Evolutionary conservation across 768 basidiomycete genomes (phyloP).

Genomic region (Russula virescens): DNA sequence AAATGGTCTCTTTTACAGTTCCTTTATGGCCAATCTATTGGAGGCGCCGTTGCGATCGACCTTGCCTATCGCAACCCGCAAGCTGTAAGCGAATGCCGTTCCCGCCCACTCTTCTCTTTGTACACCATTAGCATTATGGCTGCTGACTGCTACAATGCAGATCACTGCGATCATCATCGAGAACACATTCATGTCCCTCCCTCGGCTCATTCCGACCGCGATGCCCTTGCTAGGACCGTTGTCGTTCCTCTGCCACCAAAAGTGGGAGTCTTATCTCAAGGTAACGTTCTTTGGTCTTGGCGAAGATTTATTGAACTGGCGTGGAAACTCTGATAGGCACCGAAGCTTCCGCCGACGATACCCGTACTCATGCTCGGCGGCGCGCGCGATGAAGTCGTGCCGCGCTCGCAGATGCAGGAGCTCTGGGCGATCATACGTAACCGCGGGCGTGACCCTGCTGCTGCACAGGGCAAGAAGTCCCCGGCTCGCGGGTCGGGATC

Average conservation of each 20-base stretch:
- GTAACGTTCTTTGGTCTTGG: slow-evolving; percentile 17
- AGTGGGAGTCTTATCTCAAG: slow-evolving; percentile 76
- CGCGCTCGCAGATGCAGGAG: slow-evolving; percentile 67
- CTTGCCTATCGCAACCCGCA: slow-evolving; percentile 73
- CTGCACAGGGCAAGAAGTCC: background rate
- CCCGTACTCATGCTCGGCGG: slow-evolving; percentile 86
- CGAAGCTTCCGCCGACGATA: slow-evolving; percentile 50
- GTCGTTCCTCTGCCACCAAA: slow-evolving; percentile 78
- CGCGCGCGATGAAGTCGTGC: slow-evolving; percentile 63
- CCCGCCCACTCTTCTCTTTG: background rate
- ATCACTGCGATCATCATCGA: slow-evolving; percentile 80
- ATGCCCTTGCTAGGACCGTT: slow-evolving; percentile 70
- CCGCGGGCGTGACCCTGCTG: slow-evolving; percentile 11
- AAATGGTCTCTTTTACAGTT: slow-evolving; percentile 39
- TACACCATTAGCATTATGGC: no score
- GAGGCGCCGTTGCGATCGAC: slow-evolving; percentile 89
- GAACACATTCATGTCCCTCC: slow-evolving; percentile 89
- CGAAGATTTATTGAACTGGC: slow-evolving; percentile 20
- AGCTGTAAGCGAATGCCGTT: slow-evolving; percentile 38
- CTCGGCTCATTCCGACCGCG: slow-evolving; percentile 72
- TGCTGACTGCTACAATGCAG: slow-evolving; percentile 33
- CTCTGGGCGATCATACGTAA: slow-evolving; percentile 55
- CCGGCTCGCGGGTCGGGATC: background rate
- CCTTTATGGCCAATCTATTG: slow-evolving; percentile 81
- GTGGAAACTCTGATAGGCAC: slow-evolving; percentile 19